A percentile compares a stretch with the other conserved stretches of the same genome.
phyloP scores from a whole-genome alignment of 2,329 filamentous ascomycete species.

The Colletotrichum shisoi region DNA sequence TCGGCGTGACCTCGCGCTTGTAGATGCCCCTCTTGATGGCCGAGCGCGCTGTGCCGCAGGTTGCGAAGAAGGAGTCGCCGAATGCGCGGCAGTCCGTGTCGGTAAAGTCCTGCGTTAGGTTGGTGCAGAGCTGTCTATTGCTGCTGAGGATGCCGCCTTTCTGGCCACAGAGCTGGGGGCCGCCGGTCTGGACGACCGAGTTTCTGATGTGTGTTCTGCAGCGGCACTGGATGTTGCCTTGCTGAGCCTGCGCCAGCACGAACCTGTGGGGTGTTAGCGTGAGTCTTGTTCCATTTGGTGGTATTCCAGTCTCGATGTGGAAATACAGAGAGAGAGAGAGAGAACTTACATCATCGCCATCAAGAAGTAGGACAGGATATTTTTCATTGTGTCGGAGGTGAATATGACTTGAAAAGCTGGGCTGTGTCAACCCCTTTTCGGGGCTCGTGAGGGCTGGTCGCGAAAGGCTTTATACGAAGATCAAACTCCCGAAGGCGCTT shows the following conservation, averaged over 20 bases:
- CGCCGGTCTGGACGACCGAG: slow-evolving; percentile 22
- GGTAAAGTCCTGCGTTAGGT: slow-evolving; percentile 22
- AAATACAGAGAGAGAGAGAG: neutral
- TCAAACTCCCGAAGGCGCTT: neutral
- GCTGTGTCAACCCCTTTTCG: neutral
- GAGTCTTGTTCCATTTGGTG: neutral
- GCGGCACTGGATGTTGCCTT: slow-evolving; percentile 31
- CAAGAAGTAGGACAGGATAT: slow-evolving; percentile 20
- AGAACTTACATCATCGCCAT: slow-evolving; percentile 25
- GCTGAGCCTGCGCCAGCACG: slow-evolving; percentile 29
- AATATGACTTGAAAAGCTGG: neutral
- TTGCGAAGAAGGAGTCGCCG: slow-evolving; percentile 32
- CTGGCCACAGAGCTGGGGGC: slow-evolving; percentile 24
- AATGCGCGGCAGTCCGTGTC: slow-evolving; percentile 30
- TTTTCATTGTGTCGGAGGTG: slow-evolving; percentile 20
- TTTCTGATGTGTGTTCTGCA: slow-evolving; percentile 20
- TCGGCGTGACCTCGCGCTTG: slow-evolving; percentile 32
- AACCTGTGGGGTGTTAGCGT: slow-evolving; percentile 1
- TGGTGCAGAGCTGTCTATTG: slow-evolving; percentile 33
- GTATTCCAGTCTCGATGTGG: no score
- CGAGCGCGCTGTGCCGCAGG: slow-evolving; percentile 30
- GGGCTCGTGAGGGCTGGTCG: neutral
- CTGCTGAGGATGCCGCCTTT: slow-evolving; percentile 26
- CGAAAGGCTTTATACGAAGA: slow-evolving; percentile 14
- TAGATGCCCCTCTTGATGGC: slow-evolving; percentile 33